These are phyloP conservation scores for Pichia sp. DNA, from an alignment of 1,139 yeast species.

Conservation along the genomic window DNA sequence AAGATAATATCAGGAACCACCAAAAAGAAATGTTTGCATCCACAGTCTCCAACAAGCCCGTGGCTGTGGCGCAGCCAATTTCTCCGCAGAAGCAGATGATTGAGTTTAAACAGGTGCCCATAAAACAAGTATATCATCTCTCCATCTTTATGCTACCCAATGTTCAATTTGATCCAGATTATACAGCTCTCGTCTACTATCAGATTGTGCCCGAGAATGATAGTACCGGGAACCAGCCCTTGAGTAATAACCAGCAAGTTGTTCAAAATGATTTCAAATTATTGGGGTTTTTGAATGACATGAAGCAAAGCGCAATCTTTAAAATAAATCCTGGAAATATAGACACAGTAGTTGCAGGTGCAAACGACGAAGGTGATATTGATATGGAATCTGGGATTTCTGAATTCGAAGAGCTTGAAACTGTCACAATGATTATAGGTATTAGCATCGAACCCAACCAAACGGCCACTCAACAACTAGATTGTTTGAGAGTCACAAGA, in stretches of 20 bases:
- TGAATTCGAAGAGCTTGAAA: slow-evolving; percentile 15
- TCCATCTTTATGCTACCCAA: slow-evolving; percentile 34
- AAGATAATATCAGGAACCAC: too few species aligned
- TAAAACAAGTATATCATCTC: slow-evolving; percentile 28
- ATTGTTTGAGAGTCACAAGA: slow-evolving; percentile 28
- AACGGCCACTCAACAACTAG: slow-evolving; percentile 52
- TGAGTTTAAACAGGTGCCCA: slow-evolving; percentile 26
- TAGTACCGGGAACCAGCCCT: not conserved
- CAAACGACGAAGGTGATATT: slow-evolving; percentile 29
- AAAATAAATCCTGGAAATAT: slow-evolving; percentile 46
- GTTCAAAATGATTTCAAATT: slow-evolving; percentile 58
- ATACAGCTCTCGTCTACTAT: slow-evolving; percentile 81
- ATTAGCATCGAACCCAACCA: slow-evolving; percentile 78
- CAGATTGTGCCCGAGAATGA: slow-evolving; percentile 52
- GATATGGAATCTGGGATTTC: slow-evolving; percentile 33
- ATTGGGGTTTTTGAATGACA: slow-evolving; percentile 68
- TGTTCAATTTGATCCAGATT: slow-evolving; percentile 57
- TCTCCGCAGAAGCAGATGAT: slow-evolving; percentile 30
- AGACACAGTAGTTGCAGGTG: slow-evolving; percentile 18
- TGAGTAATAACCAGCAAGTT: slow-evolving; percentile 6
- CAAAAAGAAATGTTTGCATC: slow-evolving; percentile 30
- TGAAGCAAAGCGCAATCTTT: slow-evolving; percentile 89
- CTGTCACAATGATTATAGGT: slow-evolving; percentile 56
- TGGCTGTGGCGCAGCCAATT: slow-evolving; percentile 29
- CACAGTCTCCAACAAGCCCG: slow-evolving; percentile 31